Evolutionary conservation across 164 flowering plant genomes (phyloP).

Genomic region (Annona cherimola): DNA sequence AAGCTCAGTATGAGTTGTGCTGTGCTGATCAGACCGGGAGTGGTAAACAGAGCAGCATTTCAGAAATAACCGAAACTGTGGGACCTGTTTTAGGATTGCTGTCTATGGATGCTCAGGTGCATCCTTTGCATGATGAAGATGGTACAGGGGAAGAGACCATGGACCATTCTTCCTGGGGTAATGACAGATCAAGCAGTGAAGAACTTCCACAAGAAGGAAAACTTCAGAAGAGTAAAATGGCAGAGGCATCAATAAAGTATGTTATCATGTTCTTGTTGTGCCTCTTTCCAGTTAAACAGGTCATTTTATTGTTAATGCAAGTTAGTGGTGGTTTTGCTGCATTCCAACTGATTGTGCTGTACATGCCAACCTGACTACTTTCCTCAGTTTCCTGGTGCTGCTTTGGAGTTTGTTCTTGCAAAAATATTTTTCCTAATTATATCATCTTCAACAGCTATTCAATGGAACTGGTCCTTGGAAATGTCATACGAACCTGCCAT

Average conservation of each 20-base stretch:
- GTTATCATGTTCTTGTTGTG: conserved; percentile 17
- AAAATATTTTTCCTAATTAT: too few relatives aligned
- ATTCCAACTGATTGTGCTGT: not conserved
- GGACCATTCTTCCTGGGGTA: conserved; percentile 1
- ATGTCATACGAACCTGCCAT: too few relatives aligned
- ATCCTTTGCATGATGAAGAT: not conserved
- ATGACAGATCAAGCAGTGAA: not conserved
- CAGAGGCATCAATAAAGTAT: conserved; percentile 29
- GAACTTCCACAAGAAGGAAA: conserved; percentile 1
- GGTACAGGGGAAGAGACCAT: not conserved
- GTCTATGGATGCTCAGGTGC: not conserved
- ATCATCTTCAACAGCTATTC: not conserved
- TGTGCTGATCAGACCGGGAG: conserved; percentile 13
- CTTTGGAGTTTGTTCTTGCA: not conserved
- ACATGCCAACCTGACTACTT: not conserved
- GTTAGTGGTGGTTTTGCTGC: too few relatives aligned
- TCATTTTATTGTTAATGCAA: too few relatives aligned
- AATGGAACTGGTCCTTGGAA: too few relatives aligned
- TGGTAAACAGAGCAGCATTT: conserved; percentile 20
- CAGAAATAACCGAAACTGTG: conserved; percentile 37
- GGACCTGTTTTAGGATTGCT: not conserved
- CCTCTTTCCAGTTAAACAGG: not conserved
- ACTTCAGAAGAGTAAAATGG: conserved; percentile 20
- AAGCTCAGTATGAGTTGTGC: conserved; percentile 1
- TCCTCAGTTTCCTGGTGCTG: not conserved